phyloP scores from a whole-genome alignment of 768 basidiomycete species.

The Leccinum variicolor region DNA sequence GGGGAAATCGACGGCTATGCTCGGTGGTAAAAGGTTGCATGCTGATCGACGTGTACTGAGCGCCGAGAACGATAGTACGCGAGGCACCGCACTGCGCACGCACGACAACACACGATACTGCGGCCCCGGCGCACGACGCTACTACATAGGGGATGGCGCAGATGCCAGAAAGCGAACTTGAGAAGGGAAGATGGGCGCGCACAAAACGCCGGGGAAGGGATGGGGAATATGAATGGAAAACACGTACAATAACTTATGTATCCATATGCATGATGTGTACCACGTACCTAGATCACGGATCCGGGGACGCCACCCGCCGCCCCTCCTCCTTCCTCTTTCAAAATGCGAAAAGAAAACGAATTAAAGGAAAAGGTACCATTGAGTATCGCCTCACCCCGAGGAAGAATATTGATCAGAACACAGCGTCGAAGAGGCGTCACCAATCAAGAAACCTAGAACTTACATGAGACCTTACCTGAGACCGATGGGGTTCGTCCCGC shows the following conservation, averaged over 20 bases:
- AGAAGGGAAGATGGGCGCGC: neutral
- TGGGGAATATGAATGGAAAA: neutral
- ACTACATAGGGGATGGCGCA: neutral
- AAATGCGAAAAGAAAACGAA: neutral
- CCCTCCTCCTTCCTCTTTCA: neutral
- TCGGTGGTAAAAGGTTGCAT: neutral
- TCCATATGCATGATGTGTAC: too few species aligned
- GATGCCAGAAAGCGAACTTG: neutral
- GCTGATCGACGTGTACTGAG: neutral
- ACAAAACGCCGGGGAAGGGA: neutral
- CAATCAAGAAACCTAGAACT: neutral
- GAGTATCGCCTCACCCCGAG: neutral
- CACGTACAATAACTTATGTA: too few species aligned
- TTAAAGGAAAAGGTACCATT: neutral
- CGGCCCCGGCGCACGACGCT: neutral
- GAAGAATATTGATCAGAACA: neutral
- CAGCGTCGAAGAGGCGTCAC: neutral
- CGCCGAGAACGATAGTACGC: neutral
- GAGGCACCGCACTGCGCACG: neutral
- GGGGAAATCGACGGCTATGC: neutral
- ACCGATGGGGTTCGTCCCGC: neutral
- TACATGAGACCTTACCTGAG: neutral
- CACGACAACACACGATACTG: neutral
- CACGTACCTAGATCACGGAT: neutral
- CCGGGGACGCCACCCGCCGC: neutral